Evolutionary conservation across 768 basidiomycete species (phyloP), one percentile per base, ranked within the genome.

Genomic region (Hericium rajendrae): DNA sequence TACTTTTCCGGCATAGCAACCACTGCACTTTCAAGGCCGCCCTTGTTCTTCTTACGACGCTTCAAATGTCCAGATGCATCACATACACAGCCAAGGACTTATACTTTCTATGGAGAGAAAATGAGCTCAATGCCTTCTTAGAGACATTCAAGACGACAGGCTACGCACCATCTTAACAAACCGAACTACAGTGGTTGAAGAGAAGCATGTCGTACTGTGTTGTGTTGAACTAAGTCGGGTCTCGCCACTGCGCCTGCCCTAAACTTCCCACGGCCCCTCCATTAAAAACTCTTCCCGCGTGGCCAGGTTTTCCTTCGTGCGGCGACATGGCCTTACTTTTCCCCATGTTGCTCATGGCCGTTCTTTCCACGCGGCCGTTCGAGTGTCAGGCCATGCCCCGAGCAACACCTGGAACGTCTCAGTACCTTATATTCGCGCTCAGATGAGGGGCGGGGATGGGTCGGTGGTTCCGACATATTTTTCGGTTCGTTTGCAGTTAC

Each of bases 341-440:
- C 84, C 88, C 88, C 81, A 81, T 87, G 88, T 91, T 91, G 88
- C 88, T 91, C 88, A 84, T 87, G 76, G 77, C 80, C 74, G 84
- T 77, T 39, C 38, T 63, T 11, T 72, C 66, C 68, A 86, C 76
- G 84, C 81, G 78, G 85, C 76, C 70, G 86, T 90, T 89, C 69
- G 88, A 91, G 88, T 88, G 88, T 91, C 88, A 88, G 76, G 84
- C 77, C 78, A 86, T 86, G 88, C 76, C 75, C 74, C 78, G 87
- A 90, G 62, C 59, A 73, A 86, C 62, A 51, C 13, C 43, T 26
- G 59, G 70, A 86, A 83, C 85, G 78, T 90, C 88, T 89, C 64
- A 91, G 87, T 53, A 89, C 88, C 87, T 86, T 66, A 72, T 65
- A 76, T 67, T 84, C 80, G 72, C 76, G 70, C 70, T 56, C 49